Evolutionary conservation across 1,284 basidiomycete species (phyloP), one percentile per base, ranked within the genome.

Genomic region (Irpex lacteus): DNA sequence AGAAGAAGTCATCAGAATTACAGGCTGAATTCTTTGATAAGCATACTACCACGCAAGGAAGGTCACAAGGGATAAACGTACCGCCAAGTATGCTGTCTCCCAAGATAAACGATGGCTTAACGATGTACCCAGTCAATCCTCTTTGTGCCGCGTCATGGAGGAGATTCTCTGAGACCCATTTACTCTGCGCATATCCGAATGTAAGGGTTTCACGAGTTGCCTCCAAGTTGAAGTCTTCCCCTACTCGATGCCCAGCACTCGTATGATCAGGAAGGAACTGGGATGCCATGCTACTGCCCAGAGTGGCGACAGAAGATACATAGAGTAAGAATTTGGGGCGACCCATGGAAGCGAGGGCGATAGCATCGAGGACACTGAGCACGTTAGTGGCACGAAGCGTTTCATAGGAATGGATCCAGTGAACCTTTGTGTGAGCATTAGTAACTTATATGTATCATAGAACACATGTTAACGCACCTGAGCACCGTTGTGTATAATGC

Each of bases 221-320:
- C 40, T 44, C 40, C 40, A 44, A 44, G 3, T 44, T 44, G 11
- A 9, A 44, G 15, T 9, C 15, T 44, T 44, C 40, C 40, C 8
- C 15, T 9, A 44, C 15, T 11, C 40, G 8, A 15, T 9, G 15
- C 40, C 40, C 40, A 15, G 8, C 15, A 15, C 11, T 9, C 15
- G 40, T 9, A 44, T 44, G 11, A 44, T 11, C 15, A 11, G 8
- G 40, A 44, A 9, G 8, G 40, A 44, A 15, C 8, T 44, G 8
- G 40, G 11, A 15, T 44, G 40, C 7, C 80, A 75, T 4, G 83
- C 75, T 15, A 15, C 40, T 44, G 40, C 40, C 40, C 40, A 44
- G 40, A 9, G 40, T 44, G 8, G 40, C 18, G 57, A 52, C 21
- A 32, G 40, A 44, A 26, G 56, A 58, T n/a, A 36, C 52, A 37